These are phyloP conservation scores for Apiotrichum sp. DNA, from an alignment of 1,284 basidiomycete species.

Conservation along the genomic window DNA sequence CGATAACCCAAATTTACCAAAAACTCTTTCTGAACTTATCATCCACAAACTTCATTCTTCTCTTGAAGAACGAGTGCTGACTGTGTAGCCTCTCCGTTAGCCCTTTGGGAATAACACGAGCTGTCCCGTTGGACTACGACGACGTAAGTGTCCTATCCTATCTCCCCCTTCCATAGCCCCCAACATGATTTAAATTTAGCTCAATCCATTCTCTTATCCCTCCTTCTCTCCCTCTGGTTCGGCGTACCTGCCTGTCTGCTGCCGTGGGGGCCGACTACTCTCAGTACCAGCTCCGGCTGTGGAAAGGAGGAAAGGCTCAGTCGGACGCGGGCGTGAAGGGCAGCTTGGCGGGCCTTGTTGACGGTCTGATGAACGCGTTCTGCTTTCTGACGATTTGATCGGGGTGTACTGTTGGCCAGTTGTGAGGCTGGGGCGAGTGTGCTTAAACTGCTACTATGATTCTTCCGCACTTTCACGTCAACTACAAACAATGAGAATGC, in stretches of 20 bases:
- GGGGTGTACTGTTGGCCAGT: constrained; percentile 23
- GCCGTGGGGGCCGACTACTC: constrained; percentile 8
- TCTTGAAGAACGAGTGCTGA: constrained; percentile 6
- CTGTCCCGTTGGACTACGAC: too few relatives aligned
- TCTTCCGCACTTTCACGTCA: neutral
- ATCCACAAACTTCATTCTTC: neutral
- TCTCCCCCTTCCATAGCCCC: neutral
- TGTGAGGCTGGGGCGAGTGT: constrained; percentile 24
- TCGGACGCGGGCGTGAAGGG: constrained; percentile 6
- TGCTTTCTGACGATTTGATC: constrained; percentile 20
- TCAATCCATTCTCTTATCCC: constrained; percentile 48
- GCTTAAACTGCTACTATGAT: constrained; percentile 47
- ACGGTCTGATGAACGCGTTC: constrained; percentile 23
- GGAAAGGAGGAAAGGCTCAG: constrained; percentile 3
- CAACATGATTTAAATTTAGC: constrained; percentile 47
- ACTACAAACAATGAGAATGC: neutral
- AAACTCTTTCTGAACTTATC: constrained; percentile 22
- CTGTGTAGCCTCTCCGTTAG: constrained; percentile 1
- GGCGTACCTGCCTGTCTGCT: constrained; percentile 19
- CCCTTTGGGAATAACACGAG: too few relatives aligned
- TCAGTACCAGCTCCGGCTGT: constrained; percentile 1
- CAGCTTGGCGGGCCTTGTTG: constrained; percentile 23
- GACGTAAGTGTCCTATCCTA: constrained; percentile 5
- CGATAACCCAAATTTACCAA: constrained; percentile 43
- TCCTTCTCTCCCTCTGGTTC: constrained; percentile 14